These are phyloP conservation scores for Penicillium tannophilum DNA, from an alignment of 495 filamentous ascomycete species.

Conservation along the genomic window DNA sequence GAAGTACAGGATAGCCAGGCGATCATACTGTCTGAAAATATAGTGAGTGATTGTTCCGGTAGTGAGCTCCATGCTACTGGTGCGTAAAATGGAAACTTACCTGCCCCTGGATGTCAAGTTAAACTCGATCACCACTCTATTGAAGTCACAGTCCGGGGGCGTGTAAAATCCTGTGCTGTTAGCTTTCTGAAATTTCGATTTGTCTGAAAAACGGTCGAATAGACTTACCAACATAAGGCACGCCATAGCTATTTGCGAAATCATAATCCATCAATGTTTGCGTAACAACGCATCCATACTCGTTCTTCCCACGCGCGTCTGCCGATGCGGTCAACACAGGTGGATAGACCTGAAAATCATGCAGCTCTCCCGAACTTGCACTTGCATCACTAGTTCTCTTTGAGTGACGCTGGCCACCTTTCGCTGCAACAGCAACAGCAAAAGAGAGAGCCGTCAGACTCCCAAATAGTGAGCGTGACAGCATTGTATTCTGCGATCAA, in stretches of 20 bases:
- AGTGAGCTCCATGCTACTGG: not conserved
- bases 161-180: not conserved
- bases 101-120: conserved; percentile 2
- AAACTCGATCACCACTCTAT: conserved; percentile 1
- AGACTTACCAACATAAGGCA: not conserved
- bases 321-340: conserved; percentile 3
- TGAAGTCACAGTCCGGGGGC: conserved; percentile 4
- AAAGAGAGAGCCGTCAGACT: not conserved
- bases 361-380: not conserved
- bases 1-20: not conserved
- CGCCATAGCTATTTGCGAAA: conserved; percentile 3
- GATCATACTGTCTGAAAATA: not conserved
- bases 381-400: not conserved
- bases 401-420: not conserved
- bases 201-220: not conserved
- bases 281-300: conserved; percentile 3
- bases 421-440: not conserved
- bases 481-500: not conserved
- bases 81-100: not conserved
- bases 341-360: conserved; percentile 1
- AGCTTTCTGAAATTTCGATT: not conserved
- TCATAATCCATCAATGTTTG: conserved; percentile 1
- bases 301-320: not conserved
- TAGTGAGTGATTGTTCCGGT: not conserved
- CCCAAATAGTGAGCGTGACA: not conserved